Evolutionary conservation across 306 rosid genomes (phyloP).

Genomic region (Quercus agrifolia): DNA sequence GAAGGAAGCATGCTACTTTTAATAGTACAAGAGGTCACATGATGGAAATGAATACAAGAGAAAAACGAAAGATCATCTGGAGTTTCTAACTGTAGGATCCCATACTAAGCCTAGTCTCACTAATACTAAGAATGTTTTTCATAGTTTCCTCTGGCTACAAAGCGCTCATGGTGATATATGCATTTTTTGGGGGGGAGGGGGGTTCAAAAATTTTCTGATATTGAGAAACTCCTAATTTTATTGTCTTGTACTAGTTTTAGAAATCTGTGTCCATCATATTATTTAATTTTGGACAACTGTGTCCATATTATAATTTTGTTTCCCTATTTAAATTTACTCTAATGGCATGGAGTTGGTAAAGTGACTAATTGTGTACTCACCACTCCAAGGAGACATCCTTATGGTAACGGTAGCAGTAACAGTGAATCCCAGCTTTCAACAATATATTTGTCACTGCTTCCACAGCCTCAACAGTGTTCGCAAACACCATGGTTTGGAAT

Average conservation of each 20-base stretch:
- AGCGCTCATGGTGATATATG: too few relatives aligned
- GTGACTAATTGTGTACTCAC: not conserved
- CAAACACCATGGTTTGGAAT: conserved; percentile 67
- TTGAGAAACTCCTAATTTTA: not conserved
- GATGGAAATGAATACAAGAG: too few relatives aligned
- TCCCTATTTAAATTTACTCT: not conserved
- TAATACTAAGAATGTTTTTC: not conserved
- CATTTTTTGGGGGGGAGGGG: too few relatives aligned
- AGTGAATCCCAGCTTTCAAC: conserved; percentile 54
- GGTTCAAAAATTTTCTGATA: not conserved
- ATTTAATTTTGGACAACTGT: too few relatives aligned
- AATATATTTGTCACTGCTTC: conserved; percentile 82
- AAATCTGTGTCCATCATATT: not conserved
- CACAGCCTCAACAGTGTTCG: conserved; percentile 38
- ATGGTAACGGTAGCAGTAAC: conserved; percentile 52
- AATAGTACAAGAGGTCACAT: not conserved
- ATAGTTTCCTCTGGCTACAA: not conserved
- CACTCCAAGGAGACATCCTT: conserved; percentile 72
- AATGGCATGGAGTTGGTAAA: not conserved
- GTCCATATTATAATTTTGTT: not conserved
- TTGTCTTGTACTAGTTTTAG: not conserved
- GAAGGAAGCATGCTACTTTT: conserved; percentile 1
- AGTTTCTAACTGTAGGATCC: not conserved
- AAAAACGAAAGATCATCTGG: not conserved
- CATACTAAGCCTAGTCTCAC: not conserved